Conservation (phyloP, 2,329 filamentous ascomycete species). For the Botryotinia calthae region DNA sequence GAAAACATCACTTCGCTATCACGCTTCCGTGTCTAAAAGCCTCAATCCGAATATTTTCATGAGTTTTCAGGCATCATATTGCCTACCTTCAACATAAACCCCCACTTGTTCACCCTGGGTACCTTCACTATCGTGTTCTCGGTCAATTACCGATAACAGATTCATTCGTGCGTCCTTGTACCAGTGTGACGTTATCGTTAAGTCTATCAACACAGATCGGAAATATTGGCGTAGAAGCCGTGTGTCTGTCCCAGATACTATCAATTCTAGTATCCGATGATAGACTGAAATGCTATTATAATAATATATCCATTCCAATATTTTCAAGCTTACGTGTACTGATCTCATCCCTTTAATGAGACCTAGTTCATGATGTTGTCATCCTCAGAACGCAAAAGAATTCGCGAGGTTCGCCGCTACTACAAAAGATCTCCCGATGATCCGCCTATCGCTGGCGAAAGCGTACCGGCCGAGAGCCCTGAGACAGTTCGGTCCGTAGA, state of each 20-base stretch:
- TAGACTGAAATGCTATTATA: constrained; percentile 6
- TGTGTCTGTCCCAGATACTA: background rate
- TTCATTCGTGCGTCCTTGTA: background rate
- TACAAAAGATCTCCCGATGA: constrained; percentile 17
- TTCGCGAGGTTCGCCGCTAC: constrained; percentile 19
- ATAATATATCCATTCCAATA: background rate
- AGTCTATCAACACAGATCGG: constrained; percentile 1
- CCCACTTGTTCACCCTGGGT: background rate
- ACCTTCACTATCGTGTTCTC: background rate
- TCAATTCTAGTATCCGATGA: background rate
- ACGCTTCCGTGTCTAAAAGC: constrained; percentile 3
- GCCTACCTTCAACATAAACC: background rate
- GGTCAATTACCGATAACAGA: constrained; percentile 5
- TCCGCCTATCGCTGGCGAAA: constrained; percentile 1
- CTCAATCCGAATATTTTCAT: background rate
- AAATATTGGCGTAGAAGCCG: background rate
- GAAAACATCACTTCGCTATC: background rate
- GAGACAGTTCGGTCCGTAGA: constrained; percentile 5
- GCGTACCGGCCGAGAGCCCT: background rate
- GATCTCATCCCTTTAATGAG: background rate
- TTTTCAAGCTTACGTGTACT: background rate
- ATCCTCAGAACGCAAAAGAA: constrained; percentile 12
- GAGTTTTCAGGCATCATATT: background rate
- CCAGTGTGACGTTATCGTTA: background rate
- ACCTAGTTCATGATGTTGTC: constrained; percentile 8